Evolutionary conservation across 2,329 filamentous ascomycete genomes (phyloP).

Genomic region (Penicillium olsonii): DNA sequence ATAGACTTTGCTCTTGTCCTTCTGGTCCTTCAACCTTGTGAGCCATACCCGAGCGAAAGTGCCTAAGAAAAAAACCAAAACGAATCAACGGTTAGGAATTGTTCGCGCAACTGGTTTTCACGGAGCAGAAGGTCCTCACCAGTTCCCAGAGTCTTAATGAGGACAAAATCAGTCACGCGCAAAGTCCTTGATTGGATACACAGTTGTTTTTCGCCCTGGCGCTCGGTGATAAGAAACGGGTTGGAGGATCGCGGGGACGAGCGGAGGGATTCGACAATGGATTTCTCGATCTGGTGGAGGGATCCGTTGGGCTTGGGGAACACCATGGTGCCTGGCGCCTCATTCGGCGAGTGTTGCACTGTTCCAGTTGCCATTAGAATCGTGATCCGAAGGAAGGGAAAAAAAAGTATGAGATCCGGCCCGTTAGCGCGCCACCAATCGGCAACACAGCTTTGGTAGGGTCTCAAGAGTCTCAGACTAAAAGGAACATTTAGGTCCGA

Average conservation of each 20-base stretch:
- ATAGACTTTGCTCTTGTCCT: conserved; percentile 45
- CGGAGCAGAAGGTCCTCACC: conserved; percentile 35
- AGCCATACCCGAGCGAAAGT: conserved; percentile 56
- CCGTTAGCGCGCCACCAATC: conserved; percentile 28
- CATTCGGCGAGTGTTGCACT: conserved; percentile 37
- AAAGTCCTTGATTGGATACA: conserved; percentile 41
- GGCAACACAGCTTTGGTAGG: conserved; percentile 13
- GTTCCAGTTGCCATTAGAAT: conserved; percentile 44
- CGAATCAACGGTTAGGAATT: conserved; percentile 1
- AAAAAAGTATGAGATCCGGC: conserved; percentile 19
- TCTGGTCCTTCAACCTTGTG: conserved; percentile 43
- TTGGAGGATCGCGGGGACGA: conserved; percentile 32
- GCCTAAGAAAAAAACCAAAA: conserved; percentile 43
- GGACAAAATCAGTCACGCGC: conserved; percentile 46
- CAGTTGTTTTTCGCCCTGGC: conserved; percentile 40
- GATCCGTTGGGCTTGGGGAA: conserved; percentile 20
- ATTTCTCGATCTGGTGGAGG: conserved; percentile 33
- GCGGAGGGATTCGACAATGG: conserved; percentile 30
- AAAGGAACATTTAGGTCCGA: conserved; percentile 11
- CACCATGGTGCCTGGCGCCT: conserved; percentile 25
- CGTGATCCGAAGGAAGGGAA: conserved; percentile 23
- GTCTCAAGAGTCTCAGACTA: conserved; percentile 6
- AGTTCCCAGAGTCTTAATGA: conserved; percentile 53
- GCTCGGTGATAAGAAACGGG: conserved; percentile 41
- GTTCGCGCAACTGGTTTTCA: conserved; percentile 1